Evolutionary conservation across 306 rosid genomes (phyloP).

Genomic region (Heteromeles arbutifolia): DNA sequence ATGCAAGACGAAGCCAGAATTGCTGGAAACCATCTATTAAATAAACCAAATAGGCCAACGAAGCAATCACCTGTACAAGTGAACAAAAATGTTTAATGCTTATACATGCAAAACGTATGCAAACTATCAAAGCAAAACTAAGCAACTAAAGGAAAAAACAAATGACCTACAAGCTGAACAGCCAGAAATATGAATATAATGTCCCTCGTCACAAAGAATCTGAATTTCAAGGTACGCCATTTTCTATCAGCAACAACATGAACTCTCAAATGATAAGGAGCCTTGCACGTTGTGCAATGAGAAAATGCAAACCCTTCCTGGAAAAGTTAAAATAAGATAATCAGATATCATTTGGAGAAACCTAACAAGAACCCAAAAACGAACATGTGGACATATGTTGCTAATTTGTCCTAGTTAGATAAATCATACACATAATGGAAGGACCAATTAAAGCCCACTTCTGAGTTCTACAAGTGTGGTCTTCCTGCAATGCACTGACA

Average conservation of each 20-base stretch:
- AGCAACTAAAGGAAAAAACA: conserved; percentile 17
- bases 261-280: conserved; percentile 93
- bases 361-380: neutral
- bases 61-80: conserved; percentile 67
- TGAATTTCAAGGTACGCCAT: conserved; percentile 95
- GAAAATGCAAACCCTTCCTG: conserved; percentile 99
- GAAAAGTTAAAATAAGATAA: conserved; percentile 13
- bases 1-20: conserved; percentile 80
- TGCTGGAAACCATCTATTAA: conserved; percentile 76
- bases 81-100: neutral
- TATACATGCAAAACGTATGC: neutral
- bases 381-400: neutral
- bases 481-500: neutral
- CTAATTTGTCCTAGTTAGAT: neutral
- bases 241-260: conserved; percentile 90
- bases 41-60: conserved; percentile 75
- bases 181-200: conserved; percentile 77
- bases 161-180: conserved; percentile 83
- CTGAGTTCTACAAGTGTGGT: neutral
- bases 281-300: conserved; percentile 97
- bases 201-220: conserved; percentile 95
- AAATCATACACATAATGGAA: neutral
- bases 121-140: conserved; percentile 4
- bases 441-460: conserved; percentile 5
- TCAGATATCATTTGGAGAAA: conserved; percentile 16